These are phyloP conservation scores for Dissophora globulifera DNA, from an alignment of 192 early-diverging fungal genomes.

Conservation along the genomic window DNA sequence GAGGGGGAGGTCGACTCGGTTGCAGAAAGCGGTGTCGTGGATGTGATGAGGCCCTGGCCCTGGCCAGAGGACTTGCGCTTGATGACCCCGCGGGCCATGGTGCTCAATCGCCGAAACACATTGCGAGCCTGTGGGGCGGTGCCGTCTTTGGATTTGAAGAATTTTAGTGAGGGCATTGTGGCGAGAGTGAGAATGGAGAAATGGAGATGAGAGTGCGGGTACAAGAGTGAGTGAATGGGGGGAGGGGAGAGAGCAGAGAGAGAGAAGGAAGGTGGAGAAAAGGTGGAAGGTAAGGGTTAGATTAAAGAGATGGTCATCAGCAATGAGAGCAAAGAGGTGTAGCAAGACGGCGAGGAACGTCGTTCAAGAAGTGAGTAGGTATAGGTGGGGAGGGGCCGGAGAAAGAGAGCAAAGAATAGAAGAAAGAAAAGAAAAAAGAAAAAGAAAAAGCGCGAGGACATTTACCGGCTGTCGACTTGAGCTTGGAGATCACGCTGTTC, in stretches of 20 bases:
- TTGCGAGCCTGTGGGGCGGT: conserved; percentile 30
- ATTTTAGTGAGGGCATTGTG: conserved; percentile 18
- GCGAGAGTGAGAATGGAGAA: neutral
- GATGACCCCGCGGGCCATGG: conserved; percentile 37
- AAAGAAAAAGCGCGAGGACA: neutral
- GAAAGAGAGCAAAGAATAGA: neutral
- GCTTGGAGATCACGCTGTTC: conserved; percentile 37
- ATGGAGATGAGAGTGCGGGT: too few relatives aligned
- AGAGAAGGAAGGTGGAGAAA: neutral
- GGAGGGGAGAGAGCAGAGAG: neutral
- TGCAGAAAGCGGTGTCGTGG: conserved; percentile 6
- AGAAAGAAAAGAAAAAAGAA: conserved; percentile 2
- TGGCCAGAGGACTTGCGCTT: conserved; percentile 30
- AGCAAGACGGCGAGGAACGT: too few relatives aligned
- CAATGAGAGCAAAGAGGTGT: too few relatives aligned
- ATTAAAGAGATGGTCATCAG: neutral
- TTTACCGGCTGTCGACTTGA: conserved; percentile 35
- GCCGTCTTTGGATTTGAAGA: conserved; percentile 15
- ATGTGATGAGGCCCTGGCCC: conserved; percentile 7
- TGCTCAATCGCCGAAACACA: conserved; percentile 42
- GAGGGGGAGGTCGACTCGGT: neutral
- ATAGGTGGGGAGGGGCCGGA: too few relatives aligned
- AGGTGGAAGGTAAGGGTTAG: neutral
- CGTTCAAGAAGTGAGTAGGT: too few relatives aligned
- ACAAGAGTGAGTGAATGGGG: neutral